phyloP scores from a whole-genome alignment of 768 basidiomycete species.

The Russula vinacea region DNA sequence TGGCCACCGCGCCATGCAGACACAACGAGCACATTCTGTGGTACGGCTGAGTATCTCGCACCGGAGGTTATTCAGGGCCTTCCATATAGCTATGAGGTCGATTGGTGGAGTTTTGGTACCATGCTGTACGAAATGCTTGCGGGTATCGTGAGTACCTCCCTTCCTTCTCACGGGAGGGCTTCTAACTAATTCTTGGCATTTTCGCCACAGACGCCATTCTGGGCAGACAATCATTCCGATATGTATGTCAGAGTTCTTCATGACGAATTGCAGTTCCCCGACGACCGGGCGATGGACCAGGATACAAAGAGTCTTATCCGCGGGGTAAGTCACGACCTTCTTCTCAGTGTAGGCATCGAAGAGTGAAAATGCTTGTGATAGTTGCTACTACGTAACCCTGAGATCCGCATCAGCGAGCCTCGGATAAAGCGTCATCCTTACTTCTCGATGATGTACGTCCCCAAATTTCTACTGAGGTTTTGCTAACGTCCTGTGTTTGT shows the following conservation, averaged over 20 bases:
- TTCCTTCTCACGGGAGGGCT: neutral
- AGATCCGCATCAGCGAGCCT: conserved; percentile 86
- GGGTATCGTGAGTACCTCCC: conserved; percentile 69
- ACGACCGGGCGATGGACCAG: conserved; percentile 85
- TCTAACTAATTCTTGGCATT: conserved; percentile 17
- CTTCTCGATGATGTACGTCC: conserved; percentile 73
- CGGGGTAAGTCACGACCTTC: conserved; percentile 56
- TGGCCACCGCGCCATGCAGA: conserved; percentile 60
- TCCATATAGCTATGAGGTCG: conserved; percentile 89
- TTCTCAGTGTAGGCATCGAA: neutral
- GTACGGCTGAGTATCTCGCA: conserved; percentile 92
- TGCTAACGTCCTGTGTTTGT: conserved; percentile 24
- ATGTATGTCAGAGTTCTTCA: conserved; percentile 94
- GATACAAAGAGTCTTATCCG: conserved; percentile 95
- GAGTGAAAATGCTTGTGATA: conserved; percentile 19
- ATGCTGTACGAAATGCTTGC: conserved; percentile 98
- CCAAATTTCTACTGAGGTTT: conserved; percentile 42
- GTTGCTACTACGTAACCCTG: conserved; percentile 92
- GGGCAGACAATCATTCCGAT: conserved; percentile 89
- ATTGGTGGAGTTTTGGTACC: conserved; percentile 98
- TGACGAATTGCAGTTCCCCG: conserved; percentile 85
- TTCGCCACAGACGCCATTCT: conserved; percentile 73
- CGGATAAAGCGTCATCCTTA: conserved; percentile 93
- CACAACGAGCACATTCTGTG: conserved; percentile 84
- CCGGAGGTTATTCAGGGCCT: conserved; percentile 94